Percentiles rank a stretch among this genome's conserved stretches.
These are phyloP conservation scores for Coemansia nantahalensis DNA, from an alignment of 192 early-diverging fungal genomes.

Conservation along the genomic window DNA sequence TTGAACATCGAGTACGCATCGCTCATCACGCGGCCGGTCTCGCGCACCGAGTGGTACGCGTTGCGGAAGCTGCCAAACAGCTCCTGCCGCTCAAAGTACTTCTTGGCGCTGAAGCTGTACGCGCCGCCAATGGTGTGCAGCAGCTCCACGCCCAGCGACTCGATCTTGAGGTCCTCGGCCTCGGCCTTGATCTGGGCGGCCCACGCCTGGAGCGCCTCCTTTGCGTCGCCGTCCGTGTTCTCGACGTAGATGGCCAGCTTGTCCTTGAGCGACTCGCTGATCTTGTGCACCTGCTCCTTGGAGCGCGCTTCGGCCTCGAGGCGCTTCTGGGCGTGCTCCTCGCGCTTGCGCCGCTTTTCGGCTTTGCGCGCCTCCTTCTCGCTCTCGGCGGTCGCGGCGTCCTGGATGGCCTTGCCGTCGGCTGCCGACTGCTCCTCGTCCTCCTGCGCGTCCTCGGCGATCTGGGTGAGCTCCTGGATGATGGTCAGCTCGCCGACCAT, in stretches of 20 bases:
- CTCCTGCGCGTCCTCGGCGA: conserved; percentile 61
- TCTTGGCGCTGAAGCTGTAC: conserved; percentile 85
- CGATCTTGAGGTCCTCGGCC: conserved; percentile 83
- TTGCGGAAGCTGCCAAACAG: conserved; percentile 69
- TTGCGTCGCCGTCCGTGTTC: conserved; percentile 53
- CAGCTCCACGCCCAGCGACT: conserved; percentile 91
- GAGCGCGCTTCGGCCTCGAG: conserved; percentile 60
- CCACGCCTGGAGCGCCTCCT: conserved; percentile 63
- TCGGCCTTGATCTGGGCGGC: conserved; percentile 69
- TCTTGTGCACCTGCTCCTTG: conserved; percentile 65
- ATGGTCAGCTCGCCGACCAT: conserved; percentile 98
- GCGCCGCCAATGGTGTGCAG: conserved; percentile 92
- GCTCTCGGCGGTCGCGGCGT: conserved; percentile 16
- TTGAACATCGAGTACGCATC: conserved; percentile 91
- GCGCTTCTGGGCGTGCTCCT: conserved; percentile 59
- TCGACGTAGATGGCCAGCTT: conserved; percentile 82
- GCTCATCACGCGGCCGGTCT: conserved; percentile 88
- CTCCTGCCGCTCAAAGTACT: conserved; percentile 69
- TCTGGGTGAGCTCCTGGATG: conserved; percentile 87
- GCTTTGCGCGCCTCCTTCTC: conserved; percentile 47
- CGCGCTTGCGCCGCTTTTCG: conserved; percentile 61
- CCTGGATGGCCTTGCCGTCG: conserved; percentile 33
- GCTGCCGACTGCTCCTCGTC: conserved; percentile 44
- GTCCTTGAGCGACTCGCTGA: conserved; percentile 67
- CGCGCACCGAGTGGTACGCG: conserved; percentile 69